A percentile compares a stretch with the other conserved stretches of the same genome.
These are phyloP conservation scores for Teratosphaeriaceae sp. DNA, from an alignment of 2,329 filamentous ascomycete species.

Conservation along the genomic window DNA sequence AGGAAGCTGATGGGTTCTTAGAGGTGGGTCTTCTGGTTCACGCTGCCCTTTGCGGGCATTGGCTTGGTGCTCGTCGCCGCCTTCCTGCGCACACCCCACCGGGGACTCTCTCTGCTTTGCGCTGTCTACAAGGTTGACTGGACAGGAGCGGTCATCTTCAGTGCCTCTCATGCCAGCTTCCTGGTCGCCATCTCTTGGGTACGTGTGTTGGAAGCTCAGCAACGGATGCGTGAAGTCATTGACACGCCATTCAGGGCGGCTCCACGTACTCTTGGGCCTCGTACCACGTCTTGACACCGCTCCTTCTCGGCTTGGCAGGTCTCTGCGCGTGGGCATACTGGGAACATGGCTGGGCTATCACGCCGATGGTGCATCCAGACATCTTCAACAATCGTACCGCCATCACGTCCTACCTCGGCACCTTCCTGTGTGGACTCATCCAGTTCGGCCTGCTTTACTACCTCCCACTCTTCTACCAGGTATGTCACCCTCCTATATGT, in stretches of 20 bases:
- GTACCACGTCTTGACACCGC: not conserved
- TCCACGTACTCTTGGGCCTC: not conserved
- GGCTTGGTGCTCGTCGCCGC: not conserved
- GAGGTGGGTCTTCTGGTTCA: not conserved
- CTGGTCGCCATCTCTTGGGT: not conserved
- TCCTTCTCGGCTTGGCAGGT: not conserved
- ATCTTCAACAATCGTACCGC: not conserved
- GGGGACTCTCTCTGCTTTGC: not conserved
- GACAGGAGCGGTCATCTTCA: not conserved
- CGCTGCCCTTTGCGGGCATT: not conserved
- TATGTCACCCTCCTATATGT: slow-evolving; percentile 10
- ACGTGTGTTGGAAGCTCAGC: not conserved
- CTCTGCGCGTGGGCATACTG: not conserved
- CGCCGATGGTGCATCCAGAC: not conserved
- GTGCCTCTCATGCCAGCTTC: not conserved
- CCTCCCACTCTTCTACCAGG: slow-evolving; percentile 35
- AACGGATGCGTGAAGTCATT: not conserved
- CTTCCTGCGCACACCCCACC: not conserved
- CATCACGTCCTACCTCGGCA: not conserved
- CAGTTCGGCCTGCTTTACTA: slow-evolving; percentile 17
- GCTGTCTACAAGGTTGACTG: not conserved
- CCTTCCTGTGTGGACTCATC: not conserved
- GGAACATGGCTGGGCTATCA: not conserved
- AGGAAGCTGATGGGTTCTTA: not conserved
- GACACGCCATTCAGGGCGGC: not conserved